Percentiles rank a stretch among this genome's conserved stretches.
These are phyloP conservation scores for Cerioporus squamosus DNA, from an alignment of 1,284 basidiomycete species.

Conservation along the genomic window DNA sequence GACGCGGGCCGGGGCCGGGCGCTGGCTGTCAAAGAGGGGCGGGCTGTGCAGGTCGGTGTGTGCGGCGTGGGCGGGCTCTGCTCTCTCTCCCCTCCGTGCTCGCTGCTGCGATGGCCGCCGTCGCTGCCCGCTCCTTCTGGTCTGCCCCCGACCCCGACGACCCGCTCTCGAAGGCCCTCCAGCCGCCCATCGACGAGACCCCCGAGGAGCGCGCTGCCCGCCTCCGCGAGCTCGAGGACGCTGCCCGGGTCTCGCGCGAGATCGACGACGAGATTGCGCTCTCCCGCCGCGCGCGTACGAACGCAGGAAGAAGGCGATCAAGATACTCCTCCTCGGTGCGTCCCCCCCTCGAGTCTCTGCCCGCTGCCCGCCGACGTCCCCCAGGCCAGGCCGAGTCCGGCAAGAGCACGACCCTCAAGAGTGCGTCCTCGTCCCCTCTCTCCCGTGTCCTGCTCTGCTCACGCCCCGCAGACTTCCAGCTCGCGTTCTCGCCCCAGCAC, in stretches of 20 bases:
- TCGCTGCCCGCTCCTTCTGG: constrained; percentile 19
- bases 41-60: too few relatives aligned
- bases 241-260: constrained; percentile 47
- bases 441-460: not conserved
- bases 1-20: too few relatives aligned
- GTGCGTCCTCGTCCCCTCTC: constrained; percentile 36
- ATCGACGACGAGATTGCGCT: constrained; percentile 63
- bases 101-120: not conserved
- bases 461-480: constrained; percentile 55
- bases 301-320: constrained; percentile 59
- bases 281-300: constrained; percentile 54
- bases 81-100: too few relatives aligned
- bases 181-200: constrained; percentile 48
- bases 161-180: constrained; percentile 36
- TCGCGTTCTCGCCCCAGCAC: constrained; percentile 63
- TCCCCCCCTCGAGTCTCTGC: constrained; percentile 4
- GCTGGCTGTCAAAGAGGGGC: too few relatives aligned
- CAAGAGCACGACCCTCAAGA: constrained; percentile 72
- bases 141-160: constrained; percentile 34
- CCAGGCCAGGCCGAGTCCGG: constrained; percentile 73
- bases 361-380: not conserved
- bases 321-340: constrained; percentile 67
- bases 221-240: constrained; percentile 47
- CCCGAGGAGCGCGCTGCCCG: constrained; percentile 47
- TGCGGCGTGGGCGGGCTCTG: too few relatives aligned